These are phyloP conservation scores for Citrullus amarus DNA, from an alignment of 306 rosid species.

Conservation along the genomic window DNA sequence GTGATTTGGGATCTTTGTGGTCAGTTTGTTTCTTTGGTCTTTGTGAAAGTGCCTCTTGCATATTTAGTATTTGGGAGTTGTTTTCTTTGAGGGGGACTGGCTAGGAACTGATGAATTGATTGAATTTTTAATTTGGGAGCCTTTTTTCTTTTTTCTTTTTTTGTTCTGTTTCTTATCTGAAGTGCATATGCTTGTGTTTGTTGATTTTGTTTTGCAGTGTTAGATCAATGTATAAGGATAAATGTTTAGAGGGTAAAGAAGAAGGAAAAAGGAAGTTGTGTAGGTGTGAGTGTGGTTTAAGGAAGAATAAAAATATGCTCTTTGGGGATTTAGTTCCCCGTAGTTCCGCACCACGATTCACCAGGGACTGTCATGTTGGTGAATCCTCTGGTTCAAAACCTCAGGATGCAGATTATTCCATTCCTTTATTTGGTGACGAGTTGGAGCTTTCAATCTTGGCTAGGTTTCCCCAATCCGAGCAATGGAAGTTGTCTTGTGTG, in stretches of 20 bases:
- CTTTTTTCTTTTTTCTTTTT: not conserved
- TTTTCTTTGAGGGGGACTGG: slow-evolving; percentile 6
- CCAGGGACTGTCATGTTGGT: slow-evolving; percentile 10
- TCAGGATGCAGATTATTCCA: slow-evolving; percentile 77
- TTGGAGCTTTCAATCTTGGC: slow-evolving; percentile 57
- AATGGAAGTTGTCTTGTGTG: slow-evolving; percentile 39
- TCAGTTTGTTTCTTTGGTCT: not conserved
- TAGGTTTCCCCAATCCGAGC: slow-evolving; percentile 55
- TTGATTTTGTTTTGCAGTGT: not conserved
- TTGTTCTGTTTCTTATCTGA: not conserved
- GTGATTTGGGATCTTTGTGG: not conserved
- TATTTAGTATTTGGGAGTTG: not conserved
- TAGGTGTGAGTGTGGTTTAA: slow-evolving; percentile 6
- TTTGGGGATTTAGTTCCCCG: slow-evolving; percentile 7
- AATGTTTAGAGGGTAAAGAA: slow-evolving; percentile 10
- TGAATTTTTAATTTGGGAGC: not conserved
- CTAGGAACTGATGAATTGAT: not conserved
- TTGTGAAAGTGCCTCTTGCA: slow-evolving; percentile 2
- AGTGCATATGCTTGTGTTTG: not conserved
- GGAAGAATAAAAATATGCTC: slow-evolving; percentile 13
- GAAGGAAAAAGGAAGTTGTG: not conserved
- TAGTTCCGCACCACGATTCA: slow-evolving; percentile 9
- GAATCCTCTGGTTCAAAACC: slow-evolving; percentile 39
- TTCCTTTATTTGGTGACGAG: slow-evolving; percentile 53
- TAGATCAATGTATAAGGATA: slow-evolving; percentile 13